Conservation (phyloP, 306 rosid species). For the Casuarina glauca region DNA sequence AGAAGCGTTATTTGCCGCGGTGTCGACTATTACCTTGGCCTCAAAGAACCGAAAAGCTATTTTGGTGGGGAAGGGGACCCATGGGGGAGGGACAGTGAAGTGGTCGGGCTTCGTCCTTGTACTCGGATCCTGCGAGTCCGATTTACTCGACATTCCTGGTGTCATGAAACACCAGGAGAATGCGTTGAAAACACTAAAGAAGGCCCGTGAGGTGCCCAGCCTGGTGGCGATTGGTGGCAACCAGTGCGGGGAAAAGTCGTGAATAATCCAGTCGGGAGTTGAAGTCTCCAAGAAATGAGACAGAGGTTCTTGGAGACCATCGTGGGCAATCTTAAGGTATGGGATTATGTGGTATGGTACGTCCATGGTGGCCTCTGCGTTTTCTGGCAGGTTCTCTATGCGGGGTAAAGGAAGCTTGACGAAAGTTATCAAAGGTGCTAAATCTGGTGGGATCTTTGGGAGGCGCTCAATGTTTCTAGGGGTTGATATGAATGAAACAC, state of each 20-base stretch:
- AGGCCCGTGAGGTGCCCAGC: slow-evolving; percentile 3
- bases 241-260: slow-evolving; percentile 26
- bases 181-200: slow-evolving; percentile 15
- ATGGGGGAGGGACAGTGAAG: slow-evolving; percentile 13
- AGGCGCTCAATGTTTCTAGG: slow-evolving; percentile 51
- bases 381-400: slow-evolving; percentile 8
- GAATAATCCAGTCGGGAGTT: slow-evolving; percentile 24
- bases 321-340: slow-evolving; percentile 24
- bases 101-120: slow-evolving; percentile 7
- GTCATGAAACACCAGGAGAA: neutral
- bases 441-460: slow-evolving; percentile 27
- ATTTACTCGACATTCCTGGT: neutral
- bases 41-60: slow-evolving; percentile 23
- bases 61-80: slow-evolving; percentile 26
- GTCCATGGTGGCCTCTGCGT: neutral
- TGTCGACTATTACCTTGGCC: neutral
- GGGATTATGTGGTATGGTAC: slow-evolving; percentile 10
- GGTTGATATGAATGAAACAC: slow-evolving; percentile 42
- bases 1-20: neutral
- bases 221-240: neutral
- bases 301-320: slow-evolving; percentile 25
- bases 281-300: slow-evolving; percentile 12
- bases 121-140: neutral
- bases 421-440: slow-evolving; percentile 20
- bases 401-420: slow-evolving; percentile 27